Percentiles rank a stretch among this genome's conserved stretches.
These are phyloP conservation scores for Fusarium sp. DNA, from an alignment of 2,329 filamentous ascomycete species.

Conservation along the genomic window DNA sequence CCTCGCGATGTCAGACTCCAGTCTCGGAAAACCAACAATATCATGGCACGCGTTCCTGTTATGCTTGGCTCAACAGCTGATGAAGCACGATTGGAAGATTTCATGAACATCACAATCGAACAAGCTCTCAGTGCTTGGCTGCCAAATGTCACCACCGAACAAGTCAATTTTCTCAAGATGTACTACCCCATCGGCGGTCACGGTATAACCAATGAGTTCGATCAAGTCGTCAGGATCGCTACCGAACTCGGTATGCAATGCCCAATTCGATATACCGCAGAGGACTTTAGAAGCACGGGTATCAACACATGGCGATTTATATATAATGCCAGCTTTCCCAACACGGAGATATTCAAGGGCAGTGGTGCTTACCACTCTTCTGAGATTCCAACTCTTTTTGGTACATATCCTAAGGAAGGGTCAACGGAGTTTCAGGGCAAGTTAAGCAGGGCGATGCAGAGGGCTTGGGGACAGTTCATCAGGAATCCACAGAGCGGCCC, in stretches of 20 bases:
- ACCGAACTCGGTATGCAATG: slow-evolving; percentile 44
- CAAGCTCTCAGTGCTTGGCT: not conserved
- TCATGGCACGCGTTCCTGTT: slow-evolving; percentile 43
- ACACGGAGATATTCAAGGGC: slow-evolving; percentile 54
- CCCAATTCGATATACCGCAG: slow-evolving; percentile 39
- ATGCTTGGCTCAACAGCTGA: slow-evolving; percentile 41
- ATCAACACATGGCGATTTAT: slow-evolving; percentile 59
- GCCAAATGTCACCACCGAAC: not conserved
- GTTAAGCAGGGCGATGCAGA: slow-evolving; percentile 43
- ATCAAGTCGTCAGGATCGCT: slow-evolving; percentile 29
- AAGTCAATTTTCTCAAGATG: slow-evolving; percentile 13
- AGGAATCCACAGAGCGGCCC: slow-evolving; percentile 43
- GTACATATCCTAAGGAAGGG: slow-evolving; percentile 44
- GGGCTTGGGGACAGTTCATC: slow-evolving; percentile 47
- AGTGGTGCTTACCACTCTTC: slow-evolving; percentile 60
- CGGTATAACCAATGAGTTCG: slow-evolving; percentile 31
- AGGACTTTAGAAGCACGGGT: slow-evolving; percentile 48
- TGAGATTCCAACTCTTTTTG: slow-evolving; percentile 59
- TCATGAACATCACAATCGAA: slow-evolving; percentile 3
- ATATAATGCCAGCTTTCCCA: slow-evolving; percentile 62
- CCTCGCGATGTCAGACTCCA: slow-evolving; percentile 22
- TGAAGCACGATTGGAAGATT: slow-evolving; percentile 31
- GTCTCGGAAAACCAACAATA: slow-evolving; percentile 1
- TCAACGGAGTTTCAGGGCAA: slow-evolving; percentile 37
- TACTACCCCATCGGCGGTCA: slow-evolving; percentile 34